Evolutionary conservation across 495 filamentous ascomycete genomes (phyloP).

Genomic region (Terfezia claveryi): DNA sequence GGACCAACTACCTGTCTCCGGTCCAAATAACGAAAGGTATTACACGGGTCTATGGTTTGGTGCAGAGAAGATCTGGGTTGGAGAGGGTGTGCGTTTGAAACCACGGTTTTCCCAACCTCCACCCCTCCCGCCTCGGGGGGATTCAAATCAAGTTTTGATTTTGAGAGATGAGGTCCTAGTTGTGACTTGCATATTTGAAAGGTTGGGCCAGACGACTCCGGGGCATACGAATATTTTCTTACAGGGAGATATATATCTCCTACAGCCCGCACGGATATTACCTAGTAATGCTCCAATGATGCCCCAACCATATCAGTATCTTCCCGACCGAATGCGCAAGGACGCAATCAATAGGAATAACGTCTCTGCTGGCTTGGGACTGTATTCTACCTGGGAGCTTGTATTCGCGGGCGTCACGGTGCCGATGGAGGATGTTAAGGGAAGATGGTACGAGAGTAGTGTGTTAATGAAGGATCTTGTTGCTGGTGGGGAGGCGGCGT

Average conservation of each 20-base stretch:
- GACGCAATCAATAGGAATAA: neutral
- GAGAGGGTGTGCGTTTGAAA: conserved; percentile 32
- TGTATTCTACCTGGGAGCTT: neutral
- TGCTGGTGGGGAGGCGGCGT: neutral
- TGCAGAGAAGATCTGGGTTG: conserved; percentile 39
- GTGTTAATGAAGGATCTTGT: conserved; percentile 20
- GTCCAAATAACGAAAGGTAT: conserved; percentile 21
- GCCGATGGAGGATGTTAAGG: conserved; percentile 33
- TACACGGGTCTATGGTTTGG: conserved; percentile 41
- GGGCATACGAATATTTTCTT: conserved; percentile 15
- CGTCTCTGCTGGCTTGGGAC: neutral
- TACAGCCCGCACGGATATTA: conserved; percentile 3
- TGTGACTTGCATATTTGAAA: neutral
- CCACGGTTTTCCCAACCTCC: neutral
- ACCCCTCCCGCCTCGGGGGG: conserved; percentile 5
- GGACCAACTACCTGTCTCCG: conserved; percentile 19
- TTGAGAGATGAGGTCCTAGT: neutral
- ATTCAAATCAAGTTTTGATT: neutral
- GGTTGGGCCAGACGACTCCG: conserved; percentile 16
- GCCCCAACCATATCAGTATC: neutral
- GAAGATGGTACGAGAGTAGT: conserved; percentile 40
- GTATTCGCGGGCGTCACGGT: conserved; percentile 7
- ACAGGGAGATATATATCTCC: conserved; percentile 11
- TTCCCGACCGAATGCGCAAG: neutral
- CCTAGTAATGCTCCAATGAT: neutral